Conservation (phyloP, 208 protist genomes). For the Leishmania major region DNA sequence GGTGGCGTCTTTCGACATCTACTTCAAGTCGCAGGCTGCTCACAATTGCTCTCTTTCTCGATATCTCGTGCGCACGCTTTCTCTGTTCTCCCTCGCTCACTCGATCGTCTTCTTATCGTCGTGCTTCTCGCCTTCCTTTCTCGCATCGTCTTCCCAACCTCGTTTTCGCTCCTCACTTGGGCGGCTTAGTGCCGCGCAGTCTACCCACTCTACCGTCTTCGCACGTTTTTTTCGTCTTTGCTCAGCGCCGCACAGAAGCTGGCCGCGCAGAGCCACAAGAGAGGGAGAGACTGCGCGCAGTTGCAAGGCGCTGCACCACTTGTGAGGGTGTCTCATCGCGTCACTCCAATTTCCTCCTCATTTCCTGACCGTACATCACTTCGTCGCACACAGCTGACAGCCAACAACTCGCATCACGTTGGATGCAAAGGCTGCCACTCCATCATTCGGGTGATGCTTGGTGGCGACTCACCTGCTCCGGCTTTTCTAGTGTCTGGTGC, state of each 20-base stretch:
- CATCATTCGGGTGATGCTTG: neutral
- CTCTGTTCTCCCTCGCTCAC: neutral
- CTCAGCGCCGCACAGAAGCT: neutral
- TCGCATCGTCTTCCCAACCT: neutral
- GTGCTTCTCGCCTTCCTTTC: neutral
- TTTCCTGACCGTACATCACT: neutral
- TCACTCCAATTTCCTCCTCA: no score
- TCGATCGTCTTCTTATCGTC: neutral
- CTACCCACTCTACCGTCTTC: neutral
- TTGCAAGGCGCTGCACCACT: neutral
- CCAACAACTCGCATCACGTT: neutral
- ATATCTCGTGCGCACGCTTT: neutral
- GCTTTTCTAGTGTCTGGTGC: neutral
- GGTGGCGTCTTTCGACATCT: neutral
- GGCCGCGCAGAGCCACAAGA: neutral
- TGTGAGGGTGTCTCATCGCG: neutral
- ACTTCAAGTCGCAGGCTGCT: neutral
- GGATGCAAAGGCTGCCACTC: neutral
- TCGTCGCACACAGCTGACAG: neutral
- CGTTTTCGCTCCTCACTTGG: no score
- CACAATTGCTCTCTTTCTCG: neutral
- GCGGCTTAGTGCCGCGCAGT: neutral
- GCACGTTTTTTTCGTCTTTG: no score
- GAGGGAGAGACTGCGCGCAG: neutral
- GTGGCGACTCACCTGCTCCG: neutral